A percentile compares a stretch with the other conserved stretches of the same genome.
Conservation (phyloP, 352 stramenopile species). For the Phytophthora tentaculata region DNA sequence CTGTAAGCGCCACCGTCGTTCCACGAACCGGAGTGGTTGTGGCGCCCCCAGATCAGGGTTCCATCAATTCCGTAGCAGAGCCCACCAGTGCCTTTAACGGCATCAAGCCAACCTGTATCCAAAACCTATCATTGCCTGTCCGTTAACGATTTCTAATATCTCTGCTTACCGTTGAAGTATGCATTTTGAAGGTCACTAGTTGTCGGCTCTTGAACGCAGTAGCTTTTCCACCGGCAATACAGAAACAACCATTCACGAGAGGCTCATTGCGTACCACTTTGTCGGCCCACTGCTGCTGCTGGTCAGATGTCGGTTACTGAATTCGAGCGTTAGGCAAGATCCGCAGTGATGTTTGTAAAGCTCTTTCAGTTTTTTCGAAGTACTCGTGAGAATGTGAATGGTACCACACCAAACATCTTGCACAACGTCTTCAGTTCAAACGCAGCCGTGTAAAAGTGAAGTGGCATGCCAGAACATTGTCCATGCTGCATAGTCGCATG, state of each 20-base stretch:
- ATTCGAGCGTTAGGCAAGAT: no score
- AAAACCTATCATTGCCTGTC: neutral
- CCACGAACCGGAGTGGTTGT: slow-evolving; percentile 12
- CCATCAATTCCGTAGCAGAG: slow-evolving; percentile 15
- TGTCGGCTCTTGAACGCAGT: slow-evolving; percentile 2
- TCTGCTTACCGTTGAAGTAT: slow-evolving; percentile 20
- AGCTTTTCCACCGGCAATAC: slow-evolving; percentile 7
- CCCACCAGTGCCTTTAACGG: slow-evolving; percentile 6
- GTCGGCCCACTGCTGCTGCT: no score
- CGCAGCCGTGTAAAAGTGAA: no score
- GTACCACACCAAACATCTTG: no score
- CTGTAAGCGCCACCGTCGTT: slow-evolving; percentile 13
- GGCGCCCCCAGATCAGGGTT: slow-evolving; percentile 9
- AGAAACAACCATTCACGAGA: slow-evolving; percentile 10
- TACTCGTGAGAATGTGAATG: no score
- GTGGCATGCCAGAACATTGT: no score
- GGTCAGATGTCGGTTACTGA: no score
- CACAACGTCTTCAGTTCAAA: no score
- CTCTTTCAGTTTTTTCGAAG: no score
- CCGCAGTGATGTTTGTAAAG: no score
- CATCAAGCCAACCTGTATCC: slow-evolving; percentile 5
- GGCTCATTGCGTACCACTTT: neutral
- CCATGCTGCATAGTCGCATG: no score
- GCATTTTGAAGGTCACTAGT: slow-evolving; percentile 9
- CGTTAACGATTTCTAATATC: no score